Evolutionary conservation across 179 eudicot species (phyloP), one percentile per base, ranked within the genome.

Genomic region (Nepenthes alata): DNA sequence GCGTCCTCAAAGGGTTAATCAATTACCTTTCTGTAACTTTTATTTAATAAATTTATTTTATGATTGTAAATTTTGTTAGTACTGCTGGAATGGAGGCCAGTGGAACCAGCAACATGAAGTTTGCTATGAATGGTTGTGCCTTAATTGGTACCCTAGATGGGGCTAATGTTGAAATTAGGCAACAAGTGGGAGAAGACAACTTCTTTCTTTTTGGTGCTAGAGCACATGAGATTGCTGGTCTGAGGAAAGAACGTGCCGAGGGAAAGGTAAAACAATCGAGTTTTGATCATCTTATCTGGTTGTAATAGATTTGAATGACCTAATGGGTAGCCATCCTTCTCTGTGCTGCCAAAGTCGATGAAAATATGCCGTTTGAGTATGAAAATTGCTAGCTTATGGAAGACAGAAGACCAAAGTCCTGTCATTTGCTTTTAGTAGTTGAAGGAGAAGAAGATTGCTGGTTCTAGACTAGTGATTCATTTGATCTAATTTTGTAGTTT

Each of bases 41-140:
- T 55, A 55, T 11, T 50, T 37, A 11, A 7, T 37, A 25, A 25
- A 25, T 25, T 25, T 25, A 25, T 25, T 35, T 37, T 59, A 11
- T 38, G 49, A 15, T 14, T 60, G 58, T 25, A 35, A 73, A 6
- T 44, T 57, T 56, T 51, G 45, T 9, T 59, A 82, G 97, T 72
- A 90, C 95, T 68, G 97, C 97, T 73, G 97, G 97, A 61, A 90
- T 87, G 97, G 97, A 88, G 79, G 96, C 96, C 63, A 91, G 97
- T 79, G 97, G 97, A 77, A 91, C 97, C 72, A 88, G 97, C 84
- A 91, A 91, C 81, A 91, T 91, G 97, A 91, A 91, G 81, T 91
- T 90, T 76, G 65, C 95, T 6, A 90, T 90, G 97, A 90, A 90
- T 49, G 97, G 97, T 15, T 91, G 97, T 73, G 58, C 85, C 62